Conservation (phyloP, 2,329 filamentous ascomycete genomes). For the Colletotrichum siamense region DNA sequence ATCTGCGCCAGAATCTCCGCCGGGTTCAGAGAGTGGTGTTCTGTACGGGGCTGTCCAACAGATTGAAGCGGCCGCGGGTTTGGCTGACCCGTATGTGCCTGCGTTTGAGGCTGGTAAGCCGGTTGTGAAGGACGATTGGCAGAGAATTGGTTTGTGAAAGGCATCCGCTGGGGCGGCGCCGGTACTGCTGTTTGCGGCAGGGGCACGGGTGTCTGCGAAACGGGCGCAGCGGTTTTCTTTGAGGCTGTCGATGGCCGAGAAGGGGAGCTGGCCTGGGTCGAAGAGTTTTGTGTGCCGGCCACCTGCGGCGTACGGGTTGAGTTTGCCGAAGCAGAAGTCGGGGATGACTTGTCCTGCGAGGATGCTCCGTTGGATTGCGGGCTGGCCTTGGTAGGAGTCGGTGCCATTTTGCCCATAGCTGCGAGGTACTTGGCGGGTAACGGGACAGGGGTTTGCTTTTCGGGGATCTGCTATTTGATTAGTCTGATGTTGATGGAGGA, state of each 20-base stretch:
- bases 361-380: neutral
- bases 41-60: neutral
- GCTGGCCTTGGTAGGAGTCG: slow-evolving; percentile 13
- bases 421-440: slow-evolving; percentile 48
- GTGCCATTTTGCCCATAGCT: slow-evolving; percentile 39
- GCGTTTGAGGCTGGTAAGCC: neutral
- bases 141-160: slow-evolving; percentile 9
- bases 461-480: slow-evolving; percentile 34
- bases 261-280: neutral
- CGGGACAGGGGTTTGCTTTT: slow-evolving; percentile 50
- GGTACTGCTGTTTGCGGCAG: neutral
- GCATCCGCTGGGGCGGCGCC: neutral
- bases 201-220: neutral
- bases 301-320: neutral
- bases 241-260: neutral
- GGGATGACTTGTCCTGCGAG: neutral
- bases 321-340: neutral
- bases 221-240: neutral
- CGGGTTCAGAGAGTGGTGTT: slow-evolving; percentile 15
- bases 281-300: neutral
- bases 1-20: slow-evolving; percentile 17
- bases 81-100: neutral
- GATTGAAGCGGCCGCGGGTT: neutral
- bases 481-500: slow-evolving; percentile 16
- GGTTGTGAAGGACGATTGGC: neutral